phyloP scores from a whole-genome alignment of 371 early-diverging fungal species.

The Fennellomyces sp. region DNA sequence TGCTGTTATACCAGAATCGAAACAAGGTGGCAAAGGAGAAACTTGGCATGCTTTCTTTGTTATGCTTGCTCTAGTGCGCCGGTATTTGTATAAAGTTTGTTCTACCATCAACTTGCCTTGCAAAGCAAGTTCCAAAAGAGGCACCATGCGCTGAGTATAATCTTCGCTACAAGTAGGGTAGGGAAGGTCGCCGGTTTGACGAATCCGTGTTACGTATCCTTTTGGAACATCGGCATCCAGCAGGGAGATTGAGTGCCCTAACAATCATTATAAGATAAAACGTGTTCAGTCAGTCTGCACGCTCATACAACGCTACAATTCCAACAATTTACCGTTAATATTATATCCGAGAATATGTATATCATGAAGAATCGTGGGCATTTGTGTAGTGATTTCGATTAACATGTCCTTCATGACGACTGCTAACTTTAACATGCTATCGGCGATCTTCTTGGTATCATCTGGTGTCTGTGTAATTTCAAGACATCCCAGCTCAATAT shows the following conservation, averaged over 20 bases:
- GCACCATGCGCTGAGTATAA: not conserved
- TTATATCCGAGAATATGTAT: conserved; percentile 12
- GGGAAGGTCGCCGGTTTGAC: not conserved
- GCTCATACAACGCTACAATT: not conserved
- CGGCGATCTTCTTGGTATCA: conserved; percentile 5
- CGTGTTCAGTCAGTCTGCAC: too few relatives aligned
- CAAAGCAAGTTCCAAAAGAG: conserved; percentile 10
- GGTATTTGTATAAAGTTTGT: not conserved
- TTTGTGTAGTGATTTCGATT: not conserved
- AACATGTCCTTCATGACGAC: conserved; percentile 15
- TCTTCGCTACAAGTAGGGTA: conserved; percentile 5
- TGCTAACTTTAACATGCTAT: conserved; percentile 12
- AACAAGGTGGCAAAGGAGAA: too few relatives aligned
- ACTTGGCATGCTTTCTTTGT: too few relatives aligned
- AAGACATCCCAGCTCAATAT: conserved; percentile 13
- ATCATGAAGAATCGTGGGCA: not conserved
- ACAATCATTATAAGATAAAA: not conserved
- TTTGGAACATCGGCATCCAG: conserved; percentile 6
- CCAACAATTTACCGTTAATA: conserved; percentile 10
- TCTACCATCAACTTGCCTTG: conserved; percentile 5
- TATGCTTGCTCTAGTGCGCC: too few relatives aligned
- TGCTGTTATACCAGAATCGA: too few relatives aligned
- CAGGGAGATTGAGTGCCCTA: conserved; percentile 12
- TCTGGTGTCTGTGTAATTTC: conserved; percentile 5
- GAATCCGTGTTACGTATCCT: conserved; percentile 7